Evolutionary conservation across 371 early-diverging fungal species (phyloP).

Genomic region (Paramicrosporidium saccamoebae): DNA sequence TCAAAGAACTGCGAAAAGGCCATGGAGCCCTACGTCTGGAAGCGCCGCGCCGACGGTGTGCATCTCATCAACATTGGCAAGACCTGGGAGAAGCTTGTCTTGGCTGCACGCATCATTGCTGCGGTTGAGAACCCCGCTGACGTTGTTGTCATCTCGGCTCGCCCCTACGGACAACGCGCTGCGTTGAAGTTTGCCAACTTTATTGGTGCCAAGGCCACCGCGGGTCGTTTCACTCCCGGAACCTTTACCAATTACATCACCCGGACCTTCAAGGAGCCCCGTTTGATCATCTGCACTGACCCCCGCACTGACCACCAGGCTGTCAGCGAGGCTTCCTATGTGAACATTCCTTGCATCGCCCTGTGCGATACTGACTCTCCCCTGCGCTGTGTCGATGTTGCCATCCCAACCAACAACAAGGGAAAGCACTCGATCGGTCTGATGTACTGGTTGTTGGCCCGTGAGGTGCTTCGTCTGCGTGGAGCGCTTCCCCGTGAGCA

Average conservation of each 20-base stretch:
- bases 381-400: constrained; percentile 79
- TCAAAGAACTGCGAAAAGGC: constrained; percentile 53
- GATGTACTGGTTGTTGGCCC: constrained; percentile 81
- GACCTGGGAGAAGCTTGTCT: constrained; percentile 96
- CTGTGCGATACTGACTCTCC: constrained; percentile 90
- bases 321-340: constrained; percentile 88
- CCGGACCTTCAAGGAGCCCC: constrained; percentile 90
- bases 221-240: constrained; percentile 98
- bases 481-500: constrained; percentile 44
- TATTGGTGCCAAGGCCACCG: constrained; percentile 86
- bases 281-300: constrained; percentile 88
- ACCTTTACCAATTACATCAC: constrained; percentile 99
- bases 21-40: constrained; percentile 72
- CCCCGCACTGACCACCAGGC: constrained; percentile 94
- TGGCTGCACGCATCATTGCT: constrained; percentile 93
- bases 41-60: constrained; percentile 75
- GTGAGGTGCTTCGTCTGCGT: constrained; percentile 89
- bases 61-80: constrained; percentile 91
- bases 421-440: constrained; percentile 92
- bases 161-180: constrained; percentile 92
- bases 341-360: constrained; percentile 97
- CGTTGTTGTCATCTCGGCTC: constrained; percentile 76
- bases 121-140: constrained; percentile 81
- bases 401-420: constrained; percentile 98
- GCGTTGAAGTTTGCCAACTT: constrained; percentile 89